A percentile compares a stretch with the other conserved stretches of the same genome.
Conservation (phyloP, 1,284 basidiomycete genomes). For the Vanrija sp. region DNA sequence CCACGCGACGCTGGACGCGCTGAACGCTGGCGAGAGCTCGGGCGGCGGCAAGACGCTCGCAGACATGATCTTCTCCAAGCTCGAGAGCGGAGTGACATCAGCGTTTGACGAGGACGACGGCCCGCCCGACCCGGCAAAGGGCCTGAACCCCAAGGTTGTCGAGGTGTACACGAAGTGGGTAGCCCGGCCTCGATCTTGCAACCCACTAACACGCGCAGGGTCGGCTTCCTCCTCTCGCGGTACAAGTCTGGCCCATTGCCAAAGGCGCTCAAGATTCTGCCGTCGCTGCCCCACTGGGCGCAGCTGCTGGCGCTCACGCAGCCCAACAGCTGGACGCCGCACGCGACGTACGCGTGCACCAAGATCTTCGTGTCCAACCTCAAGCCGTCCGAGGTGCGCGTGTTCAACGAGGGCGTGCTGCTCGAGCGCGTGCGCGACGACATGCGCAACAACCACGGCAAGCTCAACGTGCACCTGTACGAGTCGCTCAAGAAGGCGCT, state of each 20-base stretch:
- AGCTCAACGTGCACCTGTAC: slow-evolving; percentile 90
- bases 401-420: slow-evolving; percentile 88
- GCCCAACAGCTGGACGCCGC: slow-evolving; percentile 91
- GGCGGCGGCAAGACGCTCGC: slow-evolving; percentile 76
- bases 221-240: slow-evolving; percentile 77
- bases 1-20: slow-evolving; percentile 73
- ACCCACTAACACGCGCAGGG: slow-evolving; percentile 52
- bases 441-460: slow-evolving; percentile 69
- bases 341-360: slow-evolving; percentile 90
- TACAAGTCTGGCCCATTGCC: slow-evolving; percentile 96
- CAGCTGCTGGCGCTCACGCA: slow-evolving; percentile 88
- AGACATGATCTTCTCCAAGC: slow-evolving; percentile 91
- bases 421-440: slow-evolving; percentile 88
- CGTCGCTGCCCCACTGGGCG: slow-evolving; percentile 93
- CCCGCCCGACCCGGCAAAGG: slow-evolving; percentile 76
- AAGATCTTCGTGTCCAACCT: slow-evolving; percentile 95
- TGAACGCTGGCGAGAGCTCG: slow-evolving; percentile 43
- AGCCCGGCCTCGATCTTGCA: background rate
- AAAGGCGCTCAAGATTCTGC: slow-evolving; percentile 97
- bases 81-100: slow-evolving; percentile 61
- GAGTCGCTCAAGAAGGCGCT: slow-evolving; percentile 85
- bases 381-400: slow-evolving; percentile 91
- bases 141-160: slow-evolving; percentile 92
- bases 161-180: slow-evolving; percentile 89
- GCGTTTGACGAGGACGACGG: slow-evolving; percentile 56